Evolutionary conservation across 2,329 filamentous ascomycete species (phyloP).

Genomic region (Beauveria rudraprayagi): DNA sequence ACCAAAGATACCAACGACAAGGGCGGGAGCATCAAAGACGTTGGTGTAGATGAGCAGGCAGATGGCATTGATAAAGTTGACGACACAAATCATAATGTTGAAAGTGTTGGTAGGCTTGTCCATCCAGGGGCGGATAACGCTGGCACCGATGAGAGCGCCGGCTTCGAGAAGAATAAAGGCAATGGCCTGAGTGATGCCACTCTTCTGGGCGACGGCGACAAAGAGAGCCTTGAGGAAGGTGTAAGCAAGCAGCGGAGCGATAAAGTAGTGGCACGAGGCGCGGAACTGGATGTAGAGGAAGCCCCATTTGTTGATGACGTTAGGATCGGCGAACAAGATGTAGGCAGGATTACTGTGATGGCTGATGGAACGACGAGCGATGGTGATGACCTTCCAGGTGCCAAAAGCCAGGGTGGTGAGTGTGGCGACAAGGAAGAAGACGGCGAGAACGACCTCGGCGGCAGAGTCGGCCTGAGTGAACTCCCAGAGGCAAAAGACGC

Average conservation of each 20-base stretch:
- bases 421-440: slow-evolving; percentile 83
- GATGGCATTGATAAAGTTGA: slow-evolving; percentile 87
- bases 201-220: slow-evolving; percentile 69
- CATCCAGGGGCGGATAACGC: slow-evolving; percentile 89
- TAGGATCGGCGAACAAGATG: slow-evolving; percentile 93
- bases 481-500: slow-evolving; percentile 87
- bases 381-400: slow-evolving; percentile 77
- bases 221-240: slow-evolving; percentile 84
- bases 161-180: slow-evolving; percentile 79
- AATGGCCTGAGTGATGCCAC: slow-evolving; percentile 67
- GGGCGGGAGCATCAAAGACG: slow-evolving; percentile 72
- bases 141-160: slow-evolving; percentile 65
- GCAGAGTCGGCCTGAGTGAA: slow-evolving; percentile 78
- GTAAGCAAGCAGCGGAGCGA: slow-evolving; percentile 71
- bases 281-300: slow-evolving; percentile 97
- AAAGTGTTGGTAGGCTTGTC: slow-evolving; percentile 97
- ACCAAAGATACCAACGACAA: slow-evolving; percentile 82
- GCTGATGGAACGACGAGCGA: slow-evolving; percentile 77
- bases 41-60: slow-evolving; percentile 84
- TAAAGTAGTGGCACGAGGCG: slow-evolving; percentile 91
- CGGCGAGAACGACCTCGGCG: slow-evolving; percentile 76
- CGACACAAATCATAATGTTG: slow-evolving; percentile 82
- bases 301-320: slow-evolving; percentile 92
- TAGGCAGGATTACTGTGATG: slow-evolving; percentile 97
- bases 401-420: slow-evolving; percentile 74